Percentiles rank a stretch among this genome's conserved stretches.
Conservation (phyloP, 177 flowering plant genomes). For the Vitis hybrid region DNA sequence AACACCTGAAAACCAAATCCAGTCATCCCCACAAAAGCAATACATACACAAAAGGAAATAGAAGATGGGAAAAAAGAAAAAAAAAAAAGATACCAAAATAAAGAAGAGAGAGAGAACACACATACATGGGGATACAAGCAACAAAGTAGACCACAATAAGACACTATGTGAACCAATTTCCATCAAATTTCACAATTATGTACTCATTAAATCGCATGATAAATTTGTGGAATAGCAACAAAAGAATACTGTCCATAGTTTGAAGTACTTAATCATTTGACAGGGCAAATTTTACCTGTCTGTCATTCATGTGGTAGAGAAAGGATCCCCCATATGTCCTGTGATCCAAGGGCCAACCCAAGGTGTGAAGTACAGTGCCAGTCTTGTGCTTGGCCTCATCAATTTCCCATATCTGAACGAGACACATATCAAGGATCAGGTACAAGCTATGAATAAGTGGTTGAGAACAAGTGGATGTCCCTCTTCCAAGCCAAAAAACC, state of each 20-base stretch:
- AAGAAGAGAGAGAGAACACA: no score
- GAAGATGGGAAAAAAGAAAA: no score
- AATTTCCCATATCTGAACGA: conserved; percentile 90
- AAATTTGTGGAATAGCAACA: background rate
- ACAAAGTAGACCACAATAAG: no score
- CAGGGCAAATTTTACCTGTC: conserved; percentile 47
- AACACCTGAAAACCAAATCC: no score
- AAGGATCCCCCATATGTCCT: conserved; percentile 98
- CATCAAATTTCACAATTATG: no score
- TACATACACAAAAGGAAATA: no score
- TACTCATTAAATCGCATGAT: no score
- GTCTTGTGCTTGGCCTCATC: conserved; percentile 71
- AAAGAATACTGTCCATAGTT: background rate
- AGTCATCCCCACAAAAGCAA: no score
- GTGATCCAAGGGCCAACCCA: conserved; percentile 95
- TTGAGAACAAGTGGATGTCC: background rate
- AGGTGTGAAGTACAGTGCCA: conserved; percentile 84
- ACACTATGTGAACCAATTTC: no score
- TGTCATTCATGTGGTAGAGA: conserved; percentile 93
- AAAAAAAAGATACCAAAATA: no score
- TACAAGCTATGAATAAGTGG: background rate
- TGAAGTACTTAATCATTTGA: background rate
- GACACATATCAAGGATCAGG: background rate
- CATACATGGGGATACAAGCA: no score
- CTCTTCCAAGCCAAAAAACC: background rate